A percentile compares a stretch with the other conserved stretches of the same genome.
Conservation (phyloP, 768 basidiomycete species). For the Ramaria sp. region DNA sequence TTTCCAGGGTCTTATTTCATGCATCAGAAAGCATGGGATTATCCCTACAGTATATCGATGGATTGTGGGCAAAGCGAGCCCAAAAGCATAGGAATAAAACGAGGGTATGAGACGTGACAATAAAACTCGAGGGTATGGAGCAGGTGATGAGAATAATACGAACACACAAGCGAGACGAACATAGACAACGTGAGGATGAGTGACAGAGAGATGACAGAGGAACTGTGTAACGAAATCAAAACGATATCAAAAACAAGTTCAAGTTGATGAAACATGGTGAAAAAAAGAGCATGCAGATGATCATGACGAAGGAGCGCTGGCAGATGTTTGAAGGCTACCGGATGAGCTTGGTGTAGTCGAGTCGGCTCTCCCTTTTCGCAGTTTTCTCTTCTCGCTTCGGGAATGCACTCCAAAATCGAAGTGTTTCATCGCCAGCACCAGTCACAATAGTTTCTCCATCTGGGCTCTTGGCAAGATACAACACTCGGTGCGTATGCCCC, state of each 20-base stretch:
- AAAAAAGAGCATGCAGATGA: background rate
- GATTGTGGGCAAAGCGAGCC: background rate
- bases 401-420: slow-evolving; percentile 97
- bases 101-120: background rate
- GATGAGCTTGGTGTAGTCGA: slow-evolving; percentile 36
- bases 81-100: background rate
- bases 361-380: slow-evolving; percentile 22
- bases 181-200: background rate
- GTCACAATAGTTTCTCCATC: slow-evolving; percentile 98
- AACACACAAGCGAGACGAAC: background rate
- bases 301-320: background rate
- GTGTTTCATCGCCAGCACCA: slow-evolving; percentile 93
- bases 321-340: slow-evolving; percentile 15
- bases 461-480: slow-evolving; percentile 96
- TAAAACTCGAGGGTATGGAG: background rate
- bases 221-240: background rate
- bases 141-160: background rate
- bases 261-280: background rate
- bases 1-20: too few species aligned
- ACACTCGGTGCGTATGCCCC: slow-evolving; percentile 89
- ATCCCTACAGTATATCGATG: background rate
- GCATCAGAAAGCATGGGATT: background rate
- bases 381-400: slow-evolving; percentile 46
- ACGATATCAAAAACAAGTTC: background rate
- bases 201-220: background rate